A percentile compares a stretch with the other conserved stretches of the same genome.
Evolutionary conservation across 2,329 filamentous ascomycete genomes (phyloP).

Genomic region (Podosphaera xanthii): DNA sequence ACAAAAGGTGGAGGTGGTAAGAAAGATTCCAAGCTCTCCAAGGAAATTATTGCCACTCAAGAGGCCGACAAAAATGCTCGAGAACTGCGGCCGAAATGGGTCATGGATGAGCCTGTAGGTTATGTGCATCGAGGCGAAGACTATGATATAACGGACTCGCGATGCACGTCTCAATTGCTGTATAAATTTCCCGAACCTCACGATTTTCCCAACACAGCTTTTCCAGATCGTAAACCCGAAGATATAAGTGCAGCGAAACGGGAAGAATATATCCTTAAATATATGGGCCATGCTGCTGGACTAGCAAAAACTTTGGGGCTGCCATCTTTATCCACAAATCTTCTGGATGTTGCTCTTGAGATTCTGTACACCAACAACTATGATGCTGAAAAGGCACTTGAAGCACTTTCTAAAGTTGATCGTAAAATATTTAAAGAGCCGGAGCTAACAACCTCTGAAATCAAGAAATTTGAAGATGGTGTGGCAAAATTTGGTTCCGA

Average conservation of each 20-base stretch:
- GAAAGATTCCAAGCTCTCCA: constrained; percentile 54
- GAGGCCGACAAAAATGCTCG: constrained; percentile 63
- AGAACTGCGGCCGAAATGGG: constrained; percentile 73
- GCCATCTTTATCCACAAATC: constrained; percentile 57
- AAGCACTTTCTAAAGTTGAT: constrained; percentile 43
- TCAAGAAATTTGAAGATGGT: constrained; percentile 80
- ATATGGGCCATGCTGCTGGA: constrained; percentile 38
- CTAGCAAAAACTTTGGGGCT: constrained; percentile 41
- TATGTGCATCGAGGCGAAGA: constrained; percentile 75
- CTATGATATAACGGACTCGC: constrained; percentile 36
- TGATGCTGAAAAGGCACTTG: constrained; percentile 45
- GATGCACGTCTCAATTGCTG: constrained; percentile 49
- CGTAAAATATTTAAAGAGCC: constrained; percentile 65
- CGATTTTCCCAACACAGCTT: constrained; percentile 17
- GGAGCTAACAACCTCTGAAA: constrained; percentile 50
- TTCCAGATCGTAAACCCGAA: constrained; percentile 15
- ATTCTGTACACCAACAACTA: constrained; percentile 51
- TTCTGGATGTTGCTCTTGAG: constrained; percentile 62
- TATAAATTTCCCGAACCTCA: constrained; percentile 49
- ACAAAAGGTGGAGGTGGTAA: constrained; percentile 38
- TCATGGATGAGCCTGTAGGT: constrained; percentile 73
- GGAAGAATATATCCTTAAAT: constrained; percentile 43
- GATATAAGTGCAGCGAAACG: constrained; percentile 13
- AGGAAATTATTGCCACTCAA: constrained; percentile 55
- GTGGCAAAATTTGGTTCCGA: constrained; percentile 83